These are phyloP conservation scores for Sphaerulina musiva DNA, from an alignment of 2,329 filamentous ascomycete genomes.

Conservation along the genomic window DNA sequence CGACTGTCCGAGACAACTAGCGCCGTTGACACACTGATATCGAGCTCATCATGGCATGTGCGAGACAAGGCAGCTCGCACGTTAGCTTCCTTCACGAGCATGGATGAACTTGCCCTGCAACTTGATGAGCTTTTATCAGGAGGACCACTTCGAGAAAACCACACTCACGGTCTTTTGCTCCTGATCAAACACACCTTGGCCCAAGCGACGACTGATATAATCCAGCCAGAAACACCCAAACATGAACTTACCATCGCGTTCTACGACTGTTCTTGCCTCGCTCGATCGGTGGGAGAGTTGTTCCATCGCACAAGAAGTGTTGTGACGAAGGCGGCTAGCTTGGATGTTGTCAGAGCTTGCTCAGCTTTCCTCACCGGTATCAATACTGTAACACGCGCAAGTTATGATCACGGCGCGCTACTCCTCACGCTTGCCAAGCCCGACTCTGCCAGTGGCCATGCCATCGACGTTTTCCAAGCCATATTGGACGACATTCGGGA, in stretches of 20 bases:
- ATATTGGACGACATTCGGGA: not conserved
- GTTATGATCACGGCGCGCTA: not conserved
- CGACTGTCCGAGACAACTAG: slow-evolving; percentile 51
- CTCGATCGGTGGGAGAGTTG: slow-evolving; percentile 5
- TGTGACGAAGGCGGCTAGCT: slow-evolving; percentile 30
- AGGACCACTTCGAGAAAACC: slow-evolving; percentile 23
- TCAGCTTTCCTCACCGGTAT: not conserved
- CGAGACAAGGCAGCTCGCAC: slow-evolving; percentile 74
- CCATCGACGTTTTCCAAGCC: not conserved
- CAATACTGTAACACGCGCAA: not conserved
- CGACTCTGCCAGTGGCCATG: not conserved
- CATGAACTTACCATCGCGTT: not conserved
- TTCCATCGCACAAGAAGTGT: slow-evolving; percentile 26
- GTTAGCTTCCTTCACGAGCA: slow-evolving; percentile 39
- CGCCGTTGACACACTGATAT: slow-evolving; percentile 57
- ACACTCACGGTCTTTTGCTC: slow-evolving; percentile 32
- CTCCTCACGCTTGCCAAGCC: not conserved
- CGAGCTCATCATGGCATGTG: slow-evolving; percentile 70
- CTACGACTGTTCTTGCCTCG: slow-evolving; percentile 9
- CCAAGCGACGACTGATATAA: not conserved
- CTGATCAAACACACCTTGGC: slow-evolving; percentile 23
- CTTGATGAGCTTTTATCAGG: slow-evolving; percentile 12
- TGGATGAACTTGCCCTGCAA: not conserved
- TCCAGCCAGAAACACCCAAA: slow-evolving; percentile 8
- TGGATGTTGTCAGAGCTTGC: slow-evolving; percentile 10